Evolutionary conservation across 1,139 yeast genomes (phyloP).

Genomic region (Kluyveromyces sp.): DNA sequence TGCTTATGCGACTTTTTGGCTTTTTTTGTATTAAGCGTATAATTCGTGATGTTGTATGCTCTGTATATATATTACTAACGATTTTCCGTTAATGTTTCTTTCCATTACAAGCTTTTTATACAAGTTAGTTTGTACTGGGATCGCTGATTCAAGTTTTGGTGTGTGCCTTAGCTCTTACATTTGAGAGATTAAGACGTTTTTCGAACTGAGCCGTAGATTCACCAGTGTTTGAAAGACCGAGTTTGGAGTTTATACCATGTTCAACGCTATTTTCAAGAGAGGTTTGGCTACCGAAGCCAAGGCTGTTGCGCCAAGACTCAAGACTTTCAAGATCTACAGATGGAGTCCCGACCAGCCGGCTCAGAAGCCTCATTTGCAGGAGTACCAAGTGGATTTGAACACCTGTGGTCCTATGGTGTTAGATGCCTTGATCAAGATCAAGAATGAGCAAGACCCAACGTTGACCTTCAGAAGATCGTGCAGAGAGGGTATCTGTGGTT

Average conservation of each 20-base stretch:
- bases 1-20: neutral
- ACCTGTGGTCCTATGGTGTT: constrained; percentile 97
- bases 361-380: constrained; percentile 80
- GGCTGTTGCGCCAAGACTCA: constrained; percentile 47
- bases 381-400: constrained; percentile 78
- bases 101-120: no score
- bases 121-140: no score
- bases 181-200: no score
- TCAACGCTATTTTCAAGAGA: constrained; percentile 18
- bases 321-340: constrained; percentile 88
- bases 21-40: neutral
- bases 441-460: constrained; percentile 93
- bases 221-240: no score
- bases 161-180: no score
- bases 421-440: constrained; percentile 90
- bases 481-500: constrained; percentile 99
- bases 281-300: constrained; percentile 32
- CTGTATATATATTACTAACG: neutral
- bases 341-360: constrained; percentile 99
- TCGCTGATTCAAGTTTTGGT: no score
- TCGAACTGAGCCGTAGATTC: no score
- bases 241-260: constrained; percentile 2
- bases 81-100: neutral
- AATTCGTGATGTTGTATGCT: neutral
- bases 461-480: constrained; percentile 96